Conservation (phyloP, 164 flowering plant genomes). For the Berberis vulgaris region DNA sequence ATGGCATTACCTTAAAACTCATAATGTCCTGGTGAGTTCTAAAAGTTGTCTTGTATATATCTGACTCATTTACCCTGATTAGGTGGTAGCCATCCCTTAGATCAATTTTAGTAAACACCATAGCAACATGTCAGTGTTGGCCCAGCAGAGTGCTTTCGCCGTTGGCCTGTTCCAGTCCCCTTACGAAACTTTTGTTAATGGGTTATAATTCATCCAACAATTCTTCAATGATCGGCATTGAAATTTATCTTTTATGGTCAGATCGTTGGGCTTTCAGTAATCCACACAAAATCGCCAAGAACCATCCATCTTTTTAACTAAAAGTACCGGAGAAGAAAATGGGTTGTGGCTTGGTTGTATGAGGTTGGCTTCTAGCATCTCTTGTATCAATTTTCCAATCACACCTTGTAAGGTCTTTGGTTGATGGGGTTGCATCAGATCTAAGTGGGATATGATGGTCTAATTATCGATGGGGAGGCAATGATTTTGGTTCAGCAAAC, state of each 20-base stretch:
- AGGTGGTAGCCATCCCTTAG: not conserved
- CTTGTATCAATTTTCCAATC: not conserved
- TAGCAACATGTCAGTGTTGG: not conserved
- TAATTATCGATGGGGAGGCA: not conserved
- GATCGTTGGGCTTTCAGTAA: too few relatives aligned
- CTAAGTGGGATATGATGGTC: not conserved
- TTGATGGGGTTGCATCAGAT: not conserved
- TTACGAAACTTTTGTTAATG: too few relatives aligned
- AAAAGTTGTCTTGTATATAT: not conserved
- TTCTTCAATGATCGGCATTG: not conserved
- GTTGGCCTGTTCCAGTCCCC: too few relatives aligned
- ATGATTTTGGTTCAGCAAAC: not conserved
- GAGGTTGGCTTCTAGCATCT: too few relatives aligned
- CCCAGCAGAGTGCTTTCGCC: too few relatives aligned
- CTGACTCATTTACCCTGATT: not conserved
- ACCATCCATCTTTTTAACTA: too few relatives aligned
- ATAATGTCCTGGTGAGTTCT: not conserved
- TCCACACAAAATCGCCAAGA: too few relatives aligned
- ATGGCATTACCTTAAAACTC: too few relatives aligned
- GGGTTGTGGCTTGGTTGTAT: not conserved
- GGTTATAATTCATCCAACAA: conserved; percentile 4
- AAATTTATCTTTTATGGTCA: not conserved
- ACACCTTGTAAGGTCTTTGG: not conserved
- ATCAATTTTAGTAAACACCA: conserved; percentile 1
- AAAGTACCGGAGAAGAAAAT: not conserved